Evolutionary conservation across 805 yeast species (phyloP), one percentile per base, ranked within the genome.

Genomic region (Metschnikowia shivogae): DNA sequence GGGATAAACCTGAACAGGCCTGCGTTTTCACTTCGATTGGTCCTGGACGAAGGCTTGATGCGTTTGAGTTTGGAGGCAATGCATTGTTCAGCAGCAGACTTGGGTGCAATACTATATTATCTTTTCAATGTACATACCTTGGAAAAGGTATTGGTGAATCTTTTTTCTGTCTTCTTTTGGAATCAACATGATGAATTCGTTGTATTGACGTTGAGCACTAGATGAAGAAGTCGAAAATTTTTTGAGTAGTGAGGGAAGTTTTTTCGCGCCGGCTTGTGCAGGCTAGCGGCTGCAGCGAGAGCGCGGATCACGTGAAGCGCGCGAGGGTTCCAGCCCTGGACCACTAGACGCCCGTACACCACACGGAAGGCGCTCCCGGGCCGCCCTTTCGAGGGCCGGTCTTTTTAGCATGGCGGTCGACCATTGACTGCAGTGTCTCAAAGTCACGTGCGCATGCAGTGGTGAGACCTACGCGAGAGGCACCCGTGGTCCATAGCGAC

Each of bases 141-240:
- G 90, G 88, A 90, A 93, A 79, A 93, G 93, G 87, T 90, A 86
- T 77, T 84, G 87, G 95, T 89, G 96, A 77, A 93, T 93, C 90
- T 88, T 88, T 82, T 88, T 89, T 86, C 99, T 90, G 77, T 93
- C 99, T 78, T 89, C 95, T 81, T 88, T 93, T 80, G 99, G 98
- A 84, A 93, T 93, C 82, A 93, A 84, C 99, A 93, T 93, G 71
- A 53, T 70, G 60, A 45, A 46, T 46, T 49, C 47, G 43, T 31
- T 36, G 39, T 41, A 42, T 45, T 43, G 56, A 47, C 52, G 56
- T 54, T 47, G 49, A 44, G 46, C 54, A 51, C 53, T 49, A 38
- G 45, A 48, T 43, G 41, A 50, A 46, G 52, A 48, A 42, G 24
- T 37, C 42, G 46, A 50, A 52, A 49, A 47, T 38, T 34, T 44